Percentiles rank a stretch among this genome's conserved stretches.
phyloP scores from a whole-genome alignment of 2,329 filamentous ascomycete genomes.

The Drechslerella coelobrocha region DNA sequence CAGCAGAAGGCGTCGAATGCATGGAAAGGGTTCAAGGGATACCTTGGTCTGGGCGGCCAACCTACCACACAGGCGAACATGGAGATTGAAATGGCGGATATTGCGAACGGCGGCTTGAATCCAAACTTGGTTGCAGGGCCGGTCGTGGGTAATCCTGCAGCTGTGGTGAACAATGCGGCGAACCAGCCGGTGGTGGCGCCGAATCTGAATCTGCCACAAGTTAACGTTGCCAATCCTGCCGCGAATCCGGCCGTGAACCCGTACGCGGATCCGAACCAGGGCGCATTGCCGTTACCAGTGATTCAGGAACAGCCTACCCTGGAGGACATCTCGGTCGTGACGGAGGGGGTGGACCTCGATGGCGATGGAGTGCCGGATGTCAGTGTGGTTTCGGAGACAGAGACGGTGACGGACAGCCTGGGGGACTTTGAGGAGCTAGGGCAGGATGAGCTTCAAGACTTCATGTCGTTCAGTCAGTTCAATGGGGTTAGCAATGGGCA shows the following conservation, averaged over 20 bases:
- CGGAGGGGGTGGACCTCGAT: not conserved
- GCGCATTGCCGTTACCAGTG: not conserved
- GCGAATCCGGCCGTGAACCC: not conserved
- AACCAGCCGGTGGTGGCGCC: not conserved
- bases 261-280: not conserved
- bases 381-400: not conserved
- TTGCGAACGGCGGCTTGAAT: not conserved
- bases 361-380: not conserved
- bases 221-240: not conserved
- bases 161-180: not conserved
- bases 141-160: too few relatives aligned
- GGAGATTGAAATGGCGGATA: not conserved
- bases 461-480: not conserved
- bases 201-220: not conserved
- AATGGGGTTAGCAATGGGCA: constrained; percentile 8
- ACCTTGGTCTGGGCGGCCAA: too few relatives aligned
- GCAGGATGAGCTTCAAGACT: not conserved
- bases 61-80: too few relatives aligned
- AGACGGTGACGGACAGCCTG: not conserved
- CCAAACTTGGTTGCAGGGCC: not conserved
- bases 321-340: too few relatives aligned
- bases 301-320: not conserved
- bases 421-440: too few relatives aligned
- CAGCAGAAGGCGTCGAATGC: not conserved
- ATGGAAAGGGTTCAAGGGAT: not conserved